Evolutionary conservation across 106 monocot species (phyloP), one percentile per base, ranked within the genome.

Genomic region (Vanilla planifolia): DNA sequence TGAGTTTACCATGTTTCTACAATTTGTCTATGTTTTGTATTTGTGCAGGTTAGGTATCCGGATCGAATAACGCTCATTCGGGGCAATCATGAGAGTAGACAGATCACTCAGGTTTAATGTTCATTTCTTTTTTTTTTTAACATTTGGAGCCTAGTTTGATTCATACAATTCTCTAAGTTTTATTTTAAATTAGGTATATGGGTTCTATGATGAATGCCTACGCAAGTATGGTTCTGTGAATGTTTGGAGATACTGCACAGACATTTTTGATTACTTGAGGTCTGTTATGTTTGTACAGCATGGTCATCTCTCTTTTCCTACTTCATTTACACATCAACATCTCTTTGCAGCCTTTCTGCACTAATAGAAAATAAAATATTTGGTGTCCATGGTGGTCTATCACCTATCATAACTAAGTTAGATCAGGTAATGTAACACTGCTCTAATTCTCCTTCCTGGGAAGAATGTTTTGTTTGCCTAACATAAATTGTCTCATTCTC

Each of bases 221-320:
- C 88, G 98, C 5, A 99, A 99, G 73, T 99, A 99, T 80, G 98
- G 98, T 37, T 99, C 98, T 61, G 92, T 88, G 14, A 92, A 85
- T 73, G 98, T 99, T 24, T 99, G 98, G 98, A 92, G 98, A 92
- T 99, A 99, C 56, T 98, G 98, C 80, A 99, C 98, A 45, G 98
- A 99, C 76, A 99, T 99, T 67, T 99, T 99, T 61, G 92, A 99
- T 64, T 99, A 92, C 59, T 75, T 99, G 33, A 99, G 98, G 92
- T 92, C 62, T 24, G 29, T 0, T 27, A 7, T 28, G 36, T 44
- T 29, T n/a, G n/a, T n/a, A n/a, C n/a, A n/a, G n/a, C n/a, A n/a
- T n/a, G n/a, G n/a, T n/a, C n/a, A 16, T 68, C 11, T 48, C 48
- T 25, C 21, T 23, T 2, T 26, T 42, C 8, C 6, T 45, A 6